phyloP scores from a whole-genome alignment of 164 flowering plant species.

The Euptelea pleiosperma region DNA sequence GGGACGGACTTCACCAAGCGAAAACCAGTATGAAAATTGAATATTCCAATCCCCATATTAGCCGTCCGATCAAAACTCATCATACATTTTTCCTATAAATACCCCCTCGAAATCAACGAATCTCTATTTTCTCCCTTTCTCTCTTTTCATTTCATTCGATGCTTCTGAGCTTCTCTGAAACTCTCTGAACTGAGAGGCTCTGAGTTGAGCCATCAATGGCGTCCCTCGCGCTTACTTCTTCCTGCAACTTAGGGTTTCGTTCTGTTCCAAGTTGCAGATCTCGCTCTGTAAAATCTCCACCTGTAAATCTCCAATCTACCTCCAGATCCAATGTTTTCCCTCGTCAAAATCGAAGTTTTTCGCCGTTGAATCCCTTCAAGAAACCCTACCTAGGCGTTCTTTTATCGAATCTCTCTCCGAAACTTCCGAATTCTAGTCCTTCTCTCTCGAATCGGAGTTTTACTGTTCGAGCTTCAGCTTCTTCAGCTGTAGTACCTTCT shows the following conservation, averaged over 20 bases:
- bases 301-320: slow-evolving; percentile 2
- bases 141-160: not conserved
- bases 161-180: too few species aligned
- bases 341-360: slow-evolving; percentile 4
- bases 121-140: not conserved
- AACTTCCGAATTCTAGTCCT: slow-evolving; percentile 4
- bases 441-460: slow-evolving; percentile 6
- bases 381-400: slow-evolving; percentile 6
- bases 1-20: too few species aligned
- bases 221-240: slow-evolving; percentile 43
- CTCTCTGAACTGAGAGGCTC: not conserved
- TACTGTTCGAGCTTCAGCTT: slow-evolving; percentile 23
- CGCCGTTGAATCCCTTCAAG: slow-evolving; percentile 1
- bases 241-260: slow-evolving; percentile 29
- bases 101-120: too few species aligned
- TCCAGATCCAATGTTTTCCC: slow-evolving; percentile 17
- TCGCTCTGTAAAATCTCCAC: slow-evolving; percentile 18
- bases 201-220: slow-evolving; percentile 36
- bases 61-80: not conserved
- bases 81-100: too few species aligned
- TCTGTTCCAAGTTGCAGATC: slow-evolving; percentile 27
- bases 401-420: slow-evolving; percentile 7
- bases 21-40: too few species aligned
- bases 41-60: not conserved
- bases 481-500: slow-evolving; percentile 20